Conservation (phyloP, 768 basidiomycete genomes). For the Lanmaoa pseudosensibilis region DNA sequence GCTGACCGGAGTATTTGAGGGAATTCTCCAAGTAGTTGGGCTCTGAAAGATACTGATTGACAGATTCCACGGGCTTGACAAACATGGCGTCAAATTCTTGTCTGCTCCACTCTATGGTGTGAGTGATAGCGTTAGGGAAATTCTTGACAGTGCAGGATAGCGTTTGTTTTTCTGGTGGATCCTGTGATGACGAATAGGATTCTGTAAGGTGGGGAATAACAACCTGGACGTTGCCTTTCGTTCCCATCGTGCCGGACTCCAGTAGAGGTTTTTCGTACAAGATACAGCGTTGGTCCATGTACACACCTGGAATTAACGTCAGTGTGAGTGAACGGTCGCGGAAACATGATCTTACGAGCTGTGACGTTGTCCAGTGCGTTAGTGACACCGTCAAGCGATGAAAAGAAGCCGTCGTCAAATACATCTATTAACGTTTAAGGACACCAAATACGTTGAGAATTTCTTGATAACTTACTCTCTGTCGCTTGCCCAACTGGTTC, state of each 20-base stretch:
- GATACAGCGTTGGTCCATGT: conserved; percentile 98
- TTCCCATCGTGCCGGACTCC: conserved; percentile 97
- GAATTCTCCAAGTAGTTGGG: conserved; percentile 92
- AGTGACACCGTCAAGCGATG: conserved; percentile 85
- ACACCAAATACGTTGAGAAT: neutral
- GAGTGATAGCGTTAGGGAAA: conserved; percentile 97
- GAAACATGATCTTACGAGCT: conserved; percentile 64
- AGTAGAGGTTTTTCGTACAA: conserved; percentile 94
- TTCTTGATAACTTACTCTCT: conserved; percentile 64
- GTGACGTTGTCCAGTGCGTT: conserved; percentile 97
- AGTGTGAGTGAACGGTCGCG: neutral
- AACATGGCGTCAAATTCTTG: conserved; percentile 91
- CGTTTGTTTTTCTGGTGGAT: conserved; percentile 97
- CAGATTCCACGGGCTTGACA: conserved; percentile 90
- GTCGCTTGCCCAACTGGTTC: conserved; percentile 91
- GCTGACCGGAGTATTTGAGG: conserved; percentile 89
- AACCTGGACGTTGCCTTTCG: conserved; percentile 97
- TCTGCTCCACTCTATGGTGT: conserved; percentile 99
- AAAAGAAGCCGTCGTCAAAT: conserved; percentile 89
- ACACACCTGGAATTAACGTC: conserved; percentile 59
- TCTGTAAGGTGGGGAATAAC: conserved; percentile 93
- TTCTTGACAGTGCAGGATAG: conserved; percentile 98
- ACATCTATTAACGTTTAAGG: conserved; percentile 52
- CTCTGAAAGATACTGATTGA: conserved; percentile 95
- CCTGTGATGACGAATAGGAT: conserved; percentile 96